Percentiles rank a stretch among this genome's conserved stretches.
These are phyloP conservation scores for Acarospora socialis DNA, from an alignment of 2,329 filamentous ascomycete genomes.

Conservation along the genomic window DNA sequence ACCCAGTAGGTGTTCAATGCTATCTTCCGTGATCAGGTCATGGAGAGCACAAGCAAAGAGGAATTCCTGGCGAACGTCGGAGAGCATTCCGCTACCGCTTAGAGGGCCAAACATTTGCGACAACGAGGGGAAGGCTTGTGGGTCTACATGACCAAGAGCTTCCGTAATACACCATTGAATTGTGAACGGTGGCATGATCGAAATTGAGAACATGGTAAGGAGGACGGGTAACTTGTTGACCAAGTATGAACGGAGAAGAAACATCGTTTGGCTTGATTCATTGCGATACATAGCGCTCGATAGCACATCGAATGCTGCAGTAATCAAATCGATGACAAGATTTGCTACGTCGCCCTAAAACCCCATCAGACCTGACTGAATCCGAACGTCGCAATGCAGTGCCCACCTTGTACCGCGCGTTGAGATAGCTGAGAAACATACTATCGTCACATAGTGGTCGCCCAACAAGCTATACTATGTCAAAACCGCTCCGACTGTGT, in stretches of 20 bases:
- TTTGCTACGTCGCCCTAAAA: slow-evolving; percentile 58
- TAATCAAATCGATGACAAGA: slow-evolving; percentile 67
- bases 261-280: slow-evolving; percentile 45
- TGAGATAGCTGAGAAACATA: slow-evolving; percentile 62
- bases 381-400: no score
- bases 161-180: slow-evolving; percentile 52
- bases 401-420: slow-evolving; percentile 66
- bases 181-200: slow-evolving; percentile 44
- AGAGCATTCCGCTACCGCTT: slow-evolving; percentile 41
- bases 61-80: slow-evolving; percentile 65
- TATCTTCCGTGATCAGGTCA: slow-evolving; percentile 62
- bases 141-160: slow-evolving; percentile 48
- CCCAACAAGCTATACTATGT: slow-evolving; percentile 51
- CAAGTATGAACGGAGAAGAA: slow-evolving; percentile 72
- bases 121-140: slow-evolving; percentile 48
- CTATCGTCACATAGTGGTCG: slow-evolving; percentile 73
- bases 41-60: slow-evolving; percentile 84
- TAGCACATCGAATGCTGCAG: slow-evolving; percentile 78
- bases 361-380: no score
- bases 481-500: slow-evolving; percentile 15
- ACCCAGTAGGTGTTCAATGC: slow-evolving; percentile 66
- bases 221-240: slow-evolving; percentile 57
- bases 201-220: slow-evolving; percentile 41
- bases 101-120: slow-evolving; percentile 50
- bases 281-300: slow-evolving; percentile 71